These are phyloP conservation scores for Drosera capensis DNA, from an alignment of 148 eudicot genomes.

Conservation along the genomic window DNA sequence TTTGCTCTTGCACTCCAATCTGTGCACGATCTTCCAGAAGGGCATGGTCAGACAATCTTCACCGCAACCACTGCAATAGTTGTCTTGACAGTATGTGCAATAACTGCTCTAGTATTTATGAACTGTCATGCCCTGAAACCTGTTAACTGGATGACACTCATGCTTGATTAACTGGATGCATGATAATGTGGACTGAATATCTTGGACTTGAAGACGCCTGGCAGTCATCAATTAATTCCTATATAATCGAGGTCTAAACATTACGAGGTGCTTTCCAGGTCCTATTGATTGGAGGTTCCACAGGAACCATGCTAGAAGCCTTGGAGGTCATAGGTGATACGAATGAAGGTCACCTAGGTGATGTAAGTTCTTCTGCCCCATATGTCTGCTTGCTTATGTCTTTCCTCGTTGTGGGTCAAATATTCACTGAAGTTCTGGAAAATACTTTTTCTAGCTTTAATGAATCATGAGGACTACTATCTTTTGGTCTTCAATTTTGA, in stretches of 20 bases:
- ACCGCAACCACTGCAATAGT: conserved; percentile 97
- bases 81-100: conserved; percentile 93
- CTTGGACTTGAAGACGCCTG: no score
- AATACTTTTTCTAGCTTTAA: no score
- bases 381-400: conserved; percentile 1
- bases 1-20: conserved; percentile 99
- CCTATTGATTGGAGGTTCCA: conserved; percentile 92
- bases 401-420: not conserved
- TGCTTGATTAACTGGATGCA: no score
- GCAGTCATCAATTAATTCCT: no score
- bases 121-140: no score
- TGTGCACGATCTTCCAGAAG: conserved; percentile 96
- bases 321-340: conserved; percentile 79
- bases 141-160: no score
- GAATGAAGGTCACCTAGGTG: conserved; percentile 39
- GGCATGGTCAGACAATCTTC: conserved; percentile 96
- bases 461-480: no score
- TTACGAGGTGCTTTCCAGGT: conserved; percentile 36
- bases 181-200: no score
- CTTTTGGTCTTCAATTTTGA: no score
- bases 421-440: not conserved
- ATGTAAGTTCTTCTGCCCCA: conserved; percentile 34
- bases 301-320: conserved; percentile 98
- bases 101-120: no score
- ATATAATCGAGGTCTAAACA: conserved; percentile 3